Conservation (phyloP, 1,284 basidiomycete species). For the Lentinula novae-zelandiae region DNA sequence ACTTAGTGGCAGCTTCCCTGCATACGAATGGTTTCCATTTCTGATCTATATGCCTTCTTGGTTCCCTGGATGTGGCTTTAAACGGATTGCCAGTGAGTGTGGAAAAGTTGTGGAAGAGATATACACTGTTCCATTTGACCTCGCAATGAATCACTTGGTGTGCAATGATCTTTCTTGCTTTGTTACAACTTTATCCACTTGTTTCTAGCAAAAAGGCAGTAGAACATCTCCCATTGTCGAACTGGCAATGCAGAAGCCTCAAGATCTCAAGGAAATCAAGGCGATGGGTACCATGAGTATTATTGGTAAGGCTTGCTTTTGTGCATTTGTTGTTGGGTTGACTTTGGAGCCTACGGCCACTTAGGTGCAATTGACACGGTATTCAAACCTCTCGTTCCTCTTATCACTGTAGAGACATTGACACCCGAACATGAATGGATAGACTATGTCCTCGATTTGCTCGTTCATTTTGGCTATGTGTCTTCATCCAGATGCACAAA, state of each 20-base stretch:
- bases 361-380: neutral
- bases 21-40: neutral
- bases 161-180: no score
- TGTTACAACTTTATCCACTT: neutral
- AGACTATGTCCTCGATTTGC: slow-evolving; percentile 31
- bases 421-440: neutral
- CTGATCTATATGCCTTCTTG: slow-evolving; percentile 7
- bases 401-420: neutral
- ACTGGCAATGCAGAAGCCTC: neutral
- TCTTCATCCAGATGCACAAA: slow-evolving; percentile 34
- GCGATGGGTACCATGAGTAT: slow-evolving; percentile 1
- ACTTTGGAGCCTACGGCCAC: neutral
- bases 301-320: neutral
- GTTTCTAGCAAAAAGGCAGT: neutral
- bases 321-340: neutral
- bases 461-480: slow-evolving; percentile 40
- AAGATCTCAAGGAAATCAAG: slow-evolving; percentile 15
- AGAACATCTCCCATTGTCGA: neutral
- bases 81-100: neutral
- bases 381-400: slow-evolving; percentile 17
- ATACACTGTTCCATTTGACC: neutral
- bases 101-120: neutral
- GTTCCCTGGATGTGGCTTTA: slow-evolving; percentile 8
- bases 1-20: neutral
- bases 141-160: neutral